Evolutionary conservation across 148 eudicot genomes (phyloP), one percentile per base, ranked within the genome.

Genomic region (Drosera capensis): DNA sequence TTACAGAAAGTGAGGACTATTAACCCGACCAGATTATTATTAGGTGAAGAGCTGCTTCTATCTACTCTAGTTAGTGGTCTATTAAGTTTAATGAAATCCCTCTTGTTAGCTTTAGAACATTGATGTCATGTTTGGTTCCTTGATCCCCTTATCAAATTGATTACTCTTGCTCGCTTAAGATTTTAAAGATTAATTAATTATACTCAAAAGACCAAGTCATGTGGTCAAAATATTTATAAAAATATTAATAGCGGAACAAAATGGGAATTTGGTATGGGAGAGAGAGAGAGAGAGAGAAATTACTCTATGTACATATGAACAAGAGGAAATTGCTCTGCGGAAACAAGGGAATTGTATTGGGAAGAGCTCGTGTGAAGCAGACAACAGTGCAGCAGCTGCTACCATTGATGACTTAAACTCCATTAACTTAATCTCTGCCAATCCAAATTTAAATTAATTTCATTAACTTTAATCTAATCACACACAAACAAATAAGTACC

Each of bases 381-480:
- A 57, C 20, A 76, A 64, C 34, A 76, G 67, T 19, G 82, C 75
- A n/a, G 75, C 52, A 20, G 82, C 75, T 14, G 75, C 67, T 14
- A 72, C 48, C 20, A 72, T 26, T 1, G 82, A 76, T 20, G 82
- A 72, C 31, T 55, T 68, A 63, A 68, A 76, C 53, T 72, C 70
- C 14, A 72, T 55, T n/a, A 69, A 25, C 60, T 52, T 66, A 5
- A 62, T 52, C 14, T 68, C 81, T 75, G 59, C 38, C 11, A 5
- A 5, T 11, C 5, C 11, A 4, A 5, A 34, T 9, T 34, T 13
- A 3, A 9, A 5, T 15, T 9, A 34, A 34, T 11, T 28, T 34
- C 13, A 1, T 2, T 4, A 0, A 11, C 11, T 0, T 34, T 2
- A 34, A 9, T 11, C n/a, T 15, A 13, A 11, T 34, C 6, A 28